Evolutionary conservation across 2,329 filamentous ascomycete species (phyloP).

Genomic region (Colletotrichum costaricense): DNA sequence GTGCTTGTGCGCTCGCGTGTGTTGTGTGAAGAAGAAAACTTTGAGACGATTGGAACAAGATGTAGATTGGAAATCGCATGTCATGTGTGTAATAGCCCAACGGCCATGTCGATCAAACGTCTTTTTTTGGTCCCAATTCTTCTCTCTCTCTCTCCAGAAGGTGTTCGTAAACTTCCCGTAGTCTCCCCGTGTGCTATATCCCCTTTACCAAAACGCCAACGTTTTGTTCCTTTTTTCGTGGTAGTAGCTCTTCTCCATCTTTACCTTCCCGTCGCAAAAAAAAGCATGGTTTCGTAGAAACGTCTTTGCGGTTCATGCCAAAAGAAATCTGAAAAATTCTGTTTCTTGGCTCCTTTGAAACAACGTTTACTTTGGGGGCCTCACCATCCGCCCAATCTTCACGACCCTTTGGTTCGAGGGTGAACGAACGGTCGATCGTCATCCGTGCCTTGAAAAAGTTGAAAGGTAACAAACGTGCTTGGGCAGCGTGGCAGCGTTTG

Average conservation of each 20-base stretch:
- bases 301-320: conserved; percentile 14
- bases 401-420: background rate
- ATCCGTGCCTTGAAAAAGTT: background rate
- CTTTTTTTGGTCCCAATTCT: background rate
- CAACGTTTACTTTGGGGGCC: background rate
- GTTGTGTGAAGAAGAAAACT: background rate
- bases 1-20: too few species aligned
- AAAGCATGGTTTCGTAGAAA: background rate
- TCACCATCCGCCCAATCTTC: background rate
- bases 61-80: background rate
- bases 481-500: background rate
- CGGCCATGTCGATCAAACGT: conserved; percentile 7
- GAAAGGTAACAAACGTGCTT: background rate
- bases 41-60: background rate
- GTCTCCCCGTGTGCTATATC: background rate
- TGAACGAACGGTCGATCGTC: background rate
- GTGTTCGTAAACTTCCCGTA: too few species aligned
- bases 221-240: background rate
- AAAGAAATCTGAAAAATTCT: background rate
- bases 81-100: background rate
- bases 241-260: too few species aligned
- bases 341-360: background rate
- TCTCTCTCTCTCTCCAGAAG: background rate
- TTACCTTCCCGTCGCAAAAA: background rate
- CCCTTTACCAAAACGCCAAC: background rate